phyloP scores from a whole-genome alignment of 148 eudicot species.

The Spergularia bocconei region DNA sequence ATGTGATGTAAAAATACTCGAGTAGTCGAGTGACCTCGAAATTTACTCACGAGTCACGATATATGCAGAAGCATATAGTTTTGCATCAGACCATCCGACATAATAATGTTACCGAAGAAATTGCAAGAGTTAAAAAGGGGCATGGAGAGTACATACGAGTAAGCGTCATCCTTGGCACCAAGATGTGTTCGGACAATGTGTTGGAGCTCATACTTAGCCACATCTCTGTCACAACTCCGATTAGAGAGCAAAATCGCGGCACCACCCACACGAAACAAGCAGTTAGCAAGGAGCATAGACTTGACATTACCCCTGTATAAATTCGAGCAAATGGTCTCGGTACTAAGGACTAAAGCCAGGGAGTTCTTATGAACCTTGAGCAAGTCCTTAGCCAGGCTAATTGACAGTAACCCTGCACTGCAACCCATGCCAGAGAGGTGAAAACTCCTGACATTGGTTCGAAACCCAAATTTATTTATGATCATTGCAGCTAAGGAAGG shows the following conservation, averaged over 20 bases:
- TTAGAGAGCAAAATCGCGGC: conserved; percentile 41
- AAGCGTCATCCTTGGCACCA: conserved; percentile 41
- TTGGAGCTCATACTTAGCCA: conserved; percentile 43
- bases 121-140: neutral
- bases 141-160: conserved; percentile 22
- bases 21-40: neutral
- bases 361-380: conserved; percentile 44
- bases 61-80: too few species aligned
- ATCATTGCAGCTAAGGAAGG: conserved; percentile 41
- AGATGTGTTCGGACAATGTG: conserved; percentile 45
- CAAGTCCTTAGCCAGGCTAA: conserved; percentile 39
- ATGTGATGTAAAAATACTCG: too few species aligned
- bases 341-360: conserved; percentile 39
- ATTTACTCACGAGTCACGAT: too few species aligned
- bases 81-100: too few species aligned
- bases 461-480: conserved; percentile 39
- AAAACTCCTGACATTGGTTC: conserved; percentile 42
- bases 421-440: conserved; percentile 52
- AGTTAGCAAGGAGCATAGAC: conserved; percentile 50
- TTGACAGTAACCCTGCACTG: conserved; percentile 38
- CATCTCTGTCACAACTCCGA: conserved; percentile 18
- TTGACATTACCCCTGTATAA: conserved; percentile 34
- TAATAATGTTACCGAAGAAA: neutral
- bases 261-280: conserved; percentile 49
- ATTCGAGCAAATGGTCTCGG: conserved; percentile 35